A percentile compares a stretch with the other conserved stretches of the same genome.
These are phyloP conservation scores for Salix dunnii DNA, from an alignment of 345 rosid genomes.

Conservation along the genomic window DNA sequence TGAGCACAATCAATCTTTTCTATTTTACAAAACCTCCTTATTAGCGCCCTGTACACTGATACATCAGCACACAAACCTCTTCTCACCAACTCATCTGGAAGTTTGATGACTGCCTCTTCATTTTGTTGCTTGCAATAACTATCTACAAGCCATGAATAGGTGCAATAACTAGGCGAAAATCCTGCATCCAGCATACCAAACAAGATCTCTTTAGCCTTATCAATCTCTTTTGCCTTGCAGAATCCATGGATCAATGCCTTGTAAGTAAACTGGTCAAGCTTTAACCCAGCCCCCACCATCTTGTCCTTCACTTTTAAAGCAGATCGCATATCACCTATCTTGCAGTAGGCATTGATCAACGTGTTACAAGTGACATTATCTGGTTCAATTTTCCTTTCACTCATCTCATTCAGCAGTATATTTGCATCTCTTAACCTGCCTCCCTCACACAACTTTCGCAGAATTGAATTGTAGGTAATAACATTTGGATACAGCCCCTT, in stretches of 20 bases:
- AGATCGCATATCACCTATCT: slow-evolving; percentile 73
- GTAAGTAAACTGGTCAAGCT: slow-evolving; percentile 60
- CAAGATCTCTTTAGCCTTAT: slow-evolving; percentile 64
- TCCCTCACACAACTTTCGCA: slow-evolving; percentile 73
- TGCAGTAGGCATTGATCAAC: slow-evolving; percentile 81
- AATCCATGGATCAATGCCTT: slow-evolving; percentile 82
- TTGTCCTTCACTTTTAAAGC: slow-evolving; percentile 77
- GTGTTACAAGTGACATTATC: slow-evolving; percentile 88
- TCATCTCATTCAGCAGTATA: slow-evolving; percentile 72
- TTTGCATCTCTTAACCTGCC: slow-evolving; percentile 85
- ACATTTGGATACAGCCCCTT: slow-evolving; percentile 68
- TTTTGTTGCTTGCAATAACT: slow-evolving; percentile 50
- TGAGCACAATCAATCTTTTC: slow-evolving; percentile 63
- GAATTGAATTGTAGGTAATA: slow-evolving; percentile 72
- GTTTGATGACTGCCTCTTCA: slow-evolving; percentile 43
- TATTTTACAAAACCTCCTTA: slow-evolving; percentile 75
- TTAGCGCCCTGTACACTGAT: slow-evolving; percentile 73
- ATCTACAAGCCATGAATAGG: slow-evolving; percentile 84
- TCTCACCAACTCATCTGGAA: slow-evolving; percentile 54
- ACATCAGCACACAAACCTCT: slow-evolving; percentile 57
- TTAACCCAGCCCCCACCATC: slow-evolving; percentile 77
- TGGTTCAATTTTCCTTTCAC: slow-evolving; percentile 63
- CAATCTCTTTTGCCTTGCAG: slow-evolving; percentile 65
- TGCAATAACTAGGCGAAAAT: slow-evolving; percentile 67
- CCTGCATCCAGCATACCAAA: slow-evolving; percentile 70